These are phyloP conservation scores for Wickerhamomyces canadensis DNA, from an alignment of 805 yeast species.

Conservation along the genomic window DNA sequence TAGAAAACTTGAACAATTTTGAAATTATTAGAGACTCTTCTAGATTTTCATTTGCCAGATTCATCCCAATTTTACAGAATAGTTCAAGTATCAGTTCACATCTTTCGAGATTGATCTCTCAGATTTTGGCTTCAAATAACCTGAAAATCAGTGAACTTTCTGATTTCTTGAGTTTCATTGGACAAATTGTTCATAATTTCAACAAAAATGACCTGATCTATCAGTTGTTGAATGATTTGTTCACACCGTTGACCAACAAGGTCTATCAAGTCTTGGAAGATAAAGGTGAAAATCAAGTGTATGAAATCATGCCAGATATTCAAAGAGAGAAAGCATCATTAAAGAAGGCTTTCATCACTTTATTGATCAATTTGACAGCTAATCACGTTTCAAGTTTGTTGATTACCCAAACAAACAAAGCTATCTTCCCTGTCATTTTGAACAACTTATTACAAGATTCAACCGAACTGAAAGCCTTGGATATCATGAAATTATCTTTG, in stretches of 20 bases:
- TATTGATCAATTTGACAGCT: slow-evolving; percentile 63
- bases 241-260: slow-evolving; percentile 69
- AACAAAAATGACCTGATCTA: slow-evolving; percentile 62
- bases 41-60: slow-evolving; percentile 80
- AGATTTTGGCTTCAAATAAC: slow-evolving; percentile 52
- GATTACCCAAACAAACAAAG: slow-evolving; percentile 60
- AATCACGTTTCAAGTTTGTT: slow-evolving; percentile 79
- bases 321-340: slow-evolving; percentile 58
- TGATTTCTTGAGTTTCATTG: slow-evolving; percentile 80
- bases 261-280: slow-evolving; percentile 46
- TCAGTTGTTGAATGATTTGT: slow-evolving; percentile 63
- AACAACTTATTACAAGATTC: slow-evolving; percentile 62
- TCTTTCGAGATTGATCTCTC: slow-evolving; percentile 66
- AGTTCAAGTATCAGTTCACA: slow-evolving; percentile 43
- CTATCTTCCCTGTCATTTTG: slow-evolving; percentile 52
- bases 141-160: slow-evolving; percentile 60
- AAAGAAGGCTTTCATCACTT: slow-evolving; percentile 64
- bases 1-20: slow-evolving; percentile 64
- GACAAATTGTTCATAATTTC: slow-evolving; percentile 81
- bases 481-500: slow-evolving; percentile 63
- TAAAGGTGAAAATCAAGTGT: slow-evolving; percentile 35
- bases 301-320: slow-evolving; percentile 47
- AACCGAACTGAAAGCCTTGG: slow-evolving; percentile 55
- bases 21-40: slow-evolving; percentile 79
- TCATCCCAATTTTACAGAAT: slow-evolving; percentile 59